phyloP scores from a whole-genome alignment of 345 rosid genomes.

The Conringia planisiliqua region DNA sequence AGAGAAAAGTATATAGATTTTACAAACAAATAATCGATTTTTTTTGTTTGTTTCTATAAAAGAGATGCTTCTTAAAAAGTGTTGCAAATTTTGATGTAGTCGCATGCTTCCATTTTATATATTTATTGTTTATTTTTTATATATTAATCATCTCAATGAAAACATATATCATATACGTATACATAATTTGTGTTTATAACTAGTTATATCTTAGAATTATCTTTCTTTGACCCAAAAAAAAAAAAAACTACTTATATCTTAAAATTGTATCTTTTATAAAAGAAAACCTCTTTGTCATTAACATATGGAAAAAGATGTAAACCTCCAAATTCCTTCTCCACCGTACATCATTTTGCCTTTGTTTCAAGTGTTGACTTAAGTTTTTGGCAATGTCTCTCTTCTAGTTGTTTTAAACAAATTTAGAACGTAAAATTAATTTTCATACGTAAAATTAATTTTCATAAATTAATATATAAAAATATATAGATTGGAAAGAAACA shows the following conservation, averaged over 20 bases:
- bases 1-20: neutral
- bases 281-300: neutral
- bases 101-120: no score
- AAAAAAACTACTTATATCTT: neutral
- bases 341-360: neutral
- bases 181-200: no score
- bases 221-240: neutral
- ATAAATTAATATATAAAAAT: neutral
- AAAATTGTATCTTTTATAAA: neutral
- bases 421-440: neutral
- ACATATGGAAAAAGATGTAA: neutral
- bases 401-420: neutral
- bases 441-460: neutral
- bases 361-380: constrained; percentile 14
- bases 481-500: constrained; percentile 7
- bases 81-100: no score
- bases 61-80: neutral
- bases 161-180: no score
- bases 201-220: neutral
- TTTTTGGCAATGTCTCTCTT: constrained; percentile 13
- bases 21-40: neutral
- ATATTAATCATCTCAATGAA: no score
- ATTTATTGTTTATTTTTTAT: no score
- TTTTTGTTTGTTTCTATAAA: neutral
- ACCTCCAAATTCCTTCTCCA: neutral